Percentiles rank a stretch among this genome's conserved stretches.
Conservation (phyloP, 768 basidiomycete species). For the Boletus subcaerulescens region DNA sequence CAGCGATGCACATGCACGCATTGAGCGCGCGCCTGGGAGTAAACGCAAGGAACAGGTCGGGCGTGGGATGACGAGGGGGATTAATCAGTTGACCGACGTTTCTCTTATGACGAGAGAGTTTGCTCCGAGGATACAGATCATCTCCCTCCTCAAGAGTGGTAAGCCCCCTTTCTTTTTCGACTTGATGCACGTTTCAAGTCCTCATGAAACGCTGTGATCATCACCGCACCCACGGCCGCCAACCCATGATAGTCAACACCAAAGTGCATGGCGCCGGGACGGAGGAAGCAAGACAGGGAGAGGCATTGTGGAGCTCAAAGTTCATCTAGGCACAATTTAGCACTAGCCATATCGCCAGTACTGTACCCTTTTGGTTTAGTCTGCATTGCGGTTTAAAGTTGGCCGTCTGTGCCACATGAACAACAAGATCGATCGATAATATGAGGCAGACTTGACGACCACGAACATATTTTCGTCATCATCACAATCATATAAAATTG, state of each 20-base stretch:
- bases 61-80: conserved; percentile 48
- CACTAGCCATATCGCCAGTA: too few species aligned
- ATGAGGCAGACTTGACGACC: conserved; percentile 2
- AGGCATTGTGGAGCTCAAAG: conserved; percentile 53
- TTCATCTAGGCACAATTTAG: conserved; percentile 35
- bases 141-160: conserved; percentile 51
- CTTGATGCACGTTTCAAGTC: neutral
- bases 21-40: conserved; percentile 14
- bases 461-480: neutral
- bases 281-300: conserved; percentile 48
- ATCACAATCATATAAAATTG: neutral
- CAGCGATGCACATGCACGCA: conserved; percentile 40
- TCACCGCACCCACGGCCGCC: neutral
- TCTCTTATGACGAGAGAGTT: conserved; percentile 53
- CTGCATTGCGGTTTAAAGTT: conserved; percentile 1
- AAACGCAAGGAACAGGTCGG: conserved; percentile 42
- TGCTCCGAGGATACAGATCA: conserved; percentile 52
- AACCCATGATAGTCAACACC: conserved; percentile 37
- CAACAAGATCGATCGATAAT: conserved; percentile 11
- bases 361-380: neutral
- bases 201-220: conserved; percentile 1
- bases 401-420: neutral
- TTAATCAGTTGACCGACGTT: conserved; percentile 49
- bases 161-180: conserved; percentile 18
- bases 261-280: conserved; percentile 46